Evolutionary conservation across 2,329 filamentous ascomycete genomes (phyloP), one percentile per base, ranked within the genome.

Genomic region (Macroventuria anomochaeta): DNA sequence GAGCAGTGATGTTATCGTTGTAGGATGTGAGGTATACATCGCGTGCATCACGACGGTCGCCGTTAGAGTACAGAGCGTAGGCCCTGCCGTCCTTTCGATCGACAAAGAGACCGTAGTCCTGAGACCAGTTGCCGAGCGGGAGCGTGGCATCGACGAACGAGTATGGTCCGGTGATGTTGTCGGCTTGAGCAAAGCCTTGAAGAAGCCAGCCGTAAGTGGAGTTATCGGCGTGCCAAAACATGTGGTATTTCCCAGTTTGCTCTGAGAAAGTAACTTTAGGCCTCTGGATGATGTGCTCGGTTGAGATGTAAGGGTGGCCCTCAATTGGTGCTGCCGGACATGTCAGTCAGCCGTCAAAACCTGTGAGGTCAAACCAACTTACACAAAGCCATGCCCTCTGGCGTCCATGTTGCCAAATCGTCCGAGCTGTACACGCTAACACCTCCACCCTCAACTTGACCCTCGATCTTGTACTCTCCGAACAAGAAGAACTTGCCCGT

Each of bases 141-240:
- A 79, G 73, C 0, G 78, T 80, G 1, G 82, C 84, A 33, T 81
- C 76, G 12, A 83, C 74, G 53, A 85, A 85, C 2, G 63, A 76
- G 64, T 85, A 85, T 0, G 83, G 83, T 0, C 83, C 83, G 0
- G 74, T 75, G 48, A 83, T 80, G 23, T 76, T 79, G 48, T 83
- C 78, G 0, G 83, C 77, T 1, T 79, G 79, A 3, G 83, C 83
- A 28, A 85, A 73, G 0, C 83, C 83, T 68, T 86, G 83, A 0
- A 85, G 76, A 0, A 85, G 76, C 59, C 79, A 76, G 7, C 81
- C 81, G 55, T 86, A 86, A 0, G 77, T 81, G 6, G 77, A 77
- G 55, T 86, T 84, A 55, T 85, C 83, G 25, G 83, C 83, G 55
- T 86, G 83, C 83, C 83, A 86, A 78, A 81, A 81, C 81, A 83